Evolutionary conservation across 139 green algal species (phyloP), one percentile per base, ranked within the genome.

Genomic region (Desmodesmus armatus): DNA sequence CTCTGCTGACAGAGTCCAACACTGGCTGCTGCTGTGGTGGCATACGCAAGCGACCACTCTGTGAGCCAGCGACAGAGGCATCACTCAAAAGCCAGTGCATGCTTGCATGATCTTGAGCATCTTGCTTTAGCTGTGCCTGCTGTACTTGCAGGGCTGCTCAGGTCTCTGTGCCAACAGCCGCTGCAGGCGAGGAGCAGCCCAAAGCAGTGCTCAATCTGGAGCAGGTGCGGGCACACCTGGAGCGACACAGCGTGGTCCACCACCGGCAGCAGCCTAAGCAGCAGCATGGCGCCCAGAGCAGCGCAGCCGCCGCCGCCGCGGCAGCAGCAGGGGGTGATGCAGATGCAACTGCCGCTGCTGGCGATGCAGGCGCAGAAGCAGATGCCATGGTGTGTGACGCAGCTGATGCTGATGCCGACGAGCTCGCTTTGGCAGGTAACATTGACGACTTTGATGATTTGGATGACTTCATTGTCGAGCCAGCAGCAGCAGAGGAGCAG

Each of bases 161-260:
- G 29, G 1, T 55, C 17, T 31, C 43, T 3, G 23, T 47, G 11
- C 17, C 80, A 71, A 37, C 80, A 58, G 37, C 47, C 29, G 3
- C 80, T 35, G 23, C 60, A 29, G 35, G 49, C 41, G 6, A 21
- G 17, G 3, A 51, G 3, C 31, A 71, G 75, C 33, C 75, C n/a
- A n/a, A n/a, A n/a, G n/a, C n/a, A n/a, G 47, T 53, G 1, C n/a
- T 86, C 9, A 80, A 33, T 2, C 67, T 86, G 27, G 78, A 84
- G 41, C 78, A 84, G 78, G 43, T 84, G 31, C 76, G 77, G 29
- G 78, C 78, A 35, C 78, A 77, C 55, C 29, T 84, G 37, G 62
- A 84, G 62, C 43, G 49, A 63, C 76, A 82, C 55, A 82, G 33
- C 53, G n/a, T 85, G 25, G 65, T 43, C 31, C 5, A 17, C 60